Base-by-base conservation (phyloP, 495 filamentous ascomycete genomes). In the Pyrenula massariospora region DNA sequence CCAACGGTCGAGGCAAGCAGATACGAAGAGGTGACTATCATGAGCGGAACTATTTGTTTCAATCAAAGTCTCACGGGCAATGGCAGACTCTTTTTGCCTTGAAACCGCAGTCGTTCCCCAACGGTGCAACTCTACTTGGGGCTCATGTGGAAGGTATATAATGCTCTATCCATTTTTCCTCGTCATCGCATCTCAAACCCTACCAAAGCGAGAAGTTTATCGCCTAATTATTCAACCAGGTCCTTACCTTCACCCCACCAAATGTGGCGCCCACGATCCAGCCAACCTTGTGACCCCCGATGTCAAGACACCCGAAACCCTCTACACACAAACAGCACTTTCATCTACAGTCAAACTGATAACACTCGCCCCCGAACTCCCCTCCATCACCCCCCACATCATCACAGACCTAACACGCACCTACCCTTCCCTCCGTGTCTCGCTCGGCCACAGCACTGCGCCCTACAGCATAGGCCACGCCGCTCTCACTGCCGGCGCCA, bases 401-500 rank as follows among this genome's bases (percentile, higher is more conserved):
- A 65, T 80, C 52, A 56, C 55, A 31, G 8, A 90, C 61, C 64
- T 82, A 50, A 73, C 70, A 11, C 19, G 10, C 8, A 10, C n/a
- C 19, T 24, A 52, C 50, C 50, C 50, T 8, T 10, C 5, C 19
- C n/a, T 52, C 50, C n/a, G 19, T 19, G 76, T 76, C 66, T 80
- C 79, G 0, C 78, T 87, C 50, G 86, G 86, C 15, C 86, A 89
- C 65, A 80, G 79, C 0, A 80, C 86, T 61, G 81, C 84, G 8
- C 78, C 79, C 1, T 87, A 83, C 68, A 77, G 83, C 57, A 65
- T 82, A 53, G 83, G 84, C 0, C 71, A 70, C 1, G 68, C 67
- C 1, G 82, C 81, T 3, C 73, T 88, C 2, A 59, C 61, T 3
- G 65, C 73, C 5, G 85, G 86, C 50, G 84, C 82, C 3, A 85